Evolutionary conservation across 371 early-diverging fungal genomes (phyloP), one percentile per base, ranked within the genome.

Genomic region (Batkoa obscura): DNA sequence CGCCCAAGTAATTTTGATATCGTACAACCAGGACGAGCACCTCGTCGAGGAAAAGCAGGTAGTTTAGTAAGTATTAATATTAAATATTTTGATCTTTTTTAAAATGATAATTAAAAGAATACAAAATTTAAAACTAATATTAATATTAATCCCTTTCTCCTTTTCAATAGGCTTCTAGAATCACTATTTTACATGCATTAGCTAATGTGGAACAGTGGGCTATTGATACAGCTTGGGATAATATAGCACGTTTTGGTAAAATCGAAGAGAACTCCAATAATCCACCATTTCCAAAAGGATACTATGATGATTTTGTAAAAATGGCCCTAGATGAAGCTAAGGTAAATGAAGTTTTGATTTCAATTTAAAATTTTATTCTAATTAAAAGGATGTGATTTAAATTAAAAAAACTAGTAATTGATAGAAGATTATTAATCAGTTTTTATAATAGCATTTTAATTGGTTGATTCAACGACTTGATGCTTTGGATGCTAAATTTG

Each of bases 121-220:
- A n/a, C n/a, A n/a, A n/a, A n/a, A n/a, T n/a, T n/a, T n/a, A n/a
- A n/a, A n/a, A n/a, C n/a, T n/a, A n/a, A n/a, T 41, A 9, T 6
- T n/a, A 9, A 41, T 41, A 41, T 41, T 9, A 41, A 8, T 6
- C 13, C 13, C 6, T 41, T 41, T 6, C 6, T n/a, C 13, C 13
- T 9, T 41, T n/a, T 41, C 13, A 9, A 41, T 41, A 41, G 41
- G 6, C 41, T 41, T 9, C 9, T n/a, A 8, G 41, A 9, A 41
- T 41, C 13, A 41, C 41, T 41, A 41, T 41, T n/a, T n/a, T 41
- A 9, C 41, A 41, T 41, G 66, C 75, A 1, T 62, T 78, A 12
- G 76, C 76, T 9, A 72, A 70, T 41, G 70, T 78, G 34, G 79
- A 78, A 58, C 72, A 72, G 43, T 78, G 75, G 76, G 79, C 78